A percentile compares a stretch with the other conserved stretches of the same genome.
Evolutionary conservation across 23 red algal species (phyloP).

Genomic region (Rhodosorus marinus): DNA sequence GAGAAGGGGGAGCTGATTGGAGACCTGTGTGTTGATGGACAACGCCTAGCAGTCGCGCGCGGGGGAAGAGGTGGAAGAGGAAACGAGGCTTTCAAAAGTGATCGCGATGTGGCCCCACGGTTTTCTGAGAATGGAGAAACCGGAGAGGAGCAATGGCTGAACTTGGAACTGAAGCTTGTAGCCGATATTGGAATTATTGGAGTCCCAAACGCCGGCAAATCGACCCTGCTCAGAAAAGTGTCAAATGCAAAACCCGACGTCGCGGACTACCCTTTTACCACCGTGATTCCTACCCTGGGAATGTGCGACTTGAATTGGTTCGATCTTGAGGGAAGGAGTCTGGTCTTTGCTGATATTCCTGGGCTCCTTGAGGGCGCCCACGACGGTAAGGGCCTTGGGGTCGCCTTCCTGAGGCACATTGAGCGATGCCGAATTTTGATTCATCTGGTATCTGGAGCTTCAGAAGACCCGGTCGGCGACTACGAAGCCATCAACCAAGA

Average conservation of each 20-base stretch:
- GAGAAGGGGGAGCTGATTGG: conserved; percentile 31
- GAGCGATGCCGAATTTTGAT: conserved; percentile 68
- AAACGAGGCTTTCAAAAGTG: conserved; percentile 71
- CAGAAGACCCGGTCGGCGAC: conserved; percentile 33
- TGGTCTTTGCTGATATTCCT: conserved; percentile 87
- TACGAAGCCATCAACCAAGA: conserved; percentile 64
- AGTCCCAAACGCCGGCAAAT: conserved; percentile 89
- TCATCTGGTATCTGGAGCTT: conserved; percentile 53
- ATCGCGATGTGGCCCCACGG: conserved; percentile 57
- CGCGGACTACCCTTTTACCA: conserved; percentile 97
- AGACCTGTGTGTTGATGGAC: conserved; percentile 33
- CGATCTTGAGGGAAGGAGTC: conserved; percentile 6
- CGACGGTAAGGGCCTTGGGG: conserved; percentile 62
- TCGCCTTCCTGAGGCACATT: conserved; percentile 68
- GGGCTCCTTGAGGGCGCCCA: conserved; percentile 85
- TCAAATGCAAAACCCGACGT: conserved; percentile 67
- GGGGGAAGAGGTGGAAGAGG: conserved; percentile 73
- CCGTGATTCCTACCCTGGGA: conserved; percentile 79
- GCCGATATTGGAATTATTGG: conserved; percentile 80
- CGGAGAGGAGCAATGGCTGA: conserved; percentile 32
- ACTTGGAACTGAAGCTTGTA: conserved; percentile 72
- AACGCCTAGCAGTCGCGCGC: conserved; percentile 24
- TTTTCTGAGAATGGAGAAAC: conserved; percentile 52
- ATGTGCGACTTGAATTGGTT: conserved; percentile 10
- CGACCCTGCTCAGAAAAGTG: conserved; percentile 39